phyloP scores from a whole-genome alignment of 768 basidiomycete species.

The Leccinum boreale region DNA sequence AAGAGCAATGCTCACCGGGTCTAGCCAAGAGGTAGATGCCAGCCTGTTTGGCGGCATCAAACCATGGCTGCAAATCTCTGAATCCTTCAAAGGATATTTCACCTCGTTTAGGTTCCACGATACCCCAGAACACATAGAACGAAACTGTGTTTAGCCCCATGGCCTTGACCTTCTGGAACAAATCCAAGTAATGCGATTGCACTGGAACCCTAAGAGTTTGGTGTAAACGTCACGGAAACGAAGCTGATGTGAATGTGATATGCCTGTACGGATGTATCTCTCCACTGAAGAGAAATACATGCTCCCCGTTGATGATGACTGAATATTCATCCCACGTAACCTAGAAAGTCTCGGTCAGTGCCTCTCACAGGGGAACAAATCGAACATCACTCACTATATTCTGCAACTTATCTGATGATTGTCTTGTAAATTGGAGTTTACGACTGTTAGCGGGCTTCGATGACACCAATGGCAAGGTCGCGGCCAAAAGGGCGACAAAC shows the following conservation, averaged over 20 bases:
- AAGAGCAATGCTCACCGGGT: slow-evolving; percentile 15
- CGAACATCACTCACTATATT: slow-evolving; percentile 8
- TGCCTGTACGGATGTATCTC: slow-evolving; percentile 61
- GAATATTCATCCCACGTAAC: slow-evolving; percentile 63
- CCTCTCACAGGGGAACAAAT: not conserved
- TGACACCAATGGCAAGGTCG: slow-evolving; percentile 11
- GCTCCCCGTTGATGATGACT: slow-evolving; percentile 53
- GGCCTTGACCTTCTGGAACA: slow-evolving; percentile 62
- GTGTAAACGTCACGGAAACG: not conserved
- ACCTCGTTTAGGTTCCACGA: slow-evolving; percentile 39
- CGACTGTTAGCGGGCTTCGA: slow-evolving; percentile 4
- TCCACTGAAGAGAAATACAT: slow-evolving; percentile 56
- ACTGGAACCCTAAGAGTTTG: slow-evolving; percentile 31
- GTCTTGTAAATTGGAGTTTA: slow-evolving; percentile 14
- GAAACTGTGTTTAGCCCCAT: slow-evolving; percentile 39
- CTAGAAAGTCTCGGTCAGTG: slow-evolving; percentile 9
- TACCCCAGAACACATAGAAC: slow-evolving; percentile 59
- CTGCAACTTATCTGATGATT: slow-evolving; percentile 14
- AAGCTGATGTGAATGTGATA: not conserved
- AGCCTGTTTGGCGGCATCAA: slow-evolving; percentile 27
- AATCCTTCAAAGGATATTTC: slow-evolving; percentile 53
- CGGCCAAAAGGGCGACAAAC: slow-evolving; percentile 10
- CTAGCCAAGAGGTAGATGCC: slow-evolving; percentile 28
- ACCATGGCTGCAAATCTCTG: slow-evolving; percentile 29
- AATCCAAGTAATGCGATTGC: slow-evolving; percentile 38